Evolutionary conservation across 352 stramenopile species (phyloP).

Genomic region (Globisporangium ultimum): DNA sequence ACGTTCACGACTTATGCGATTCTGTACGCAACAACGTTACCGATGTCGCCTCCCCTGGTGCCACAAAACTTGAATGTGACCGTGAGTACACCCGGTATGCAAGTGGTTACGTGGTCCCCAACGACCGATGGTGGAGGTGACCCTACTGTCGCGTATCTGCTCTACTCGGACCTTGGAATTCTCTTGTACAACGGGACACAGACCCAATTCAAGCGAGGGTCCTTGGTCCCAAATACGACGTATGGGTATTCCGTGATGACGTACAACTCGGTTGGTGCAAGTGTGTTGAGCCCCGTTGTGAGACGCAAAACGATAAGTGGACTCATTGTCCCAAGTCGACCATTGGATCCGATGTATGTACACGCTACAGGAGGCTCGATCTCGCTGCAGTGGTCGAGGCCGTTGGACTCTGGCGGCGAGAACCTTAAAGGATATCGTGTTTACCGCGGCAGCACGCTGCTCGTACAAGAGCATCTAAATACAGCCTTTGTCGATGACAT

Average conservation of each 20-base stretch:
- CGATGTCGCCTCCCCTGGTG: constrained; percentile 26
- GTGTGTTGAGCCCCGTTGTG: constrained; percentile 16
- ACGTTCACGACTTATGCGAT: constrained; percentile 24
- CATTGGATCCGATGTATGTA: constrained; percentile 14
- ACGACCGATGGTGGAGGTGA: constrained; percentile 40
- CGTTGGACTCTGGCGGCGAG: constrained; percentile 43
- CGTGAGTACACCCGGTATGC: constrained; percentile 34
- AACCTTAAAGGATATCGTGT: constrained; percentile 35
- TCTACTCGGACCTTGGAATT: constrained; percentile 24
- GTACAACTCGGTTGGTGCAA: constrained; percentile 43
- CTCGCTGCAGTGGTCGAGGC: constrained; percentile 31
- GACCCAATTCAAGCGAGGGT: constrained; percentile 32
- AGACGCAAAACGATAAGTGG: constrained; percentile 17
- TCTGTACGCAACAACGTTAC: constrained; percentile 31
- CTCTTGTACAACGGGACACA: constrained; percentile 42
- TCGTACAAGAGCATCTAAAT: constrained; percentile 2
- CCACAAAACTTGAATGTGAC: constrained; percentile 29
- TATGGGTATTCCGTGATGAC: constrained; percentile 43
- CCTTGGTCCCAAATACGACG: constrained; percentile 28
- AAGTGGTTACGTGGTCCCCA: constrained; percentile 36
- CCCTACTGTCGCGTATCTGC: constrained; percentile 24
- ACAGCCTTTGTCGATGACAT: constrained; percentile 26
- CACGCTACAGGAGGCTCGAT: constrained; percentile 36
- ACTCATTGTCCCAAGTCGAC: constrained; percentile 24
- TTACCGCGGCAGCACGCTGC: constrained; percentile 23